Evolutionary conservation across 2,329 filamentous ascomycete genomes (phyloP).

Genomic region (Nemania sp.): DNA sequence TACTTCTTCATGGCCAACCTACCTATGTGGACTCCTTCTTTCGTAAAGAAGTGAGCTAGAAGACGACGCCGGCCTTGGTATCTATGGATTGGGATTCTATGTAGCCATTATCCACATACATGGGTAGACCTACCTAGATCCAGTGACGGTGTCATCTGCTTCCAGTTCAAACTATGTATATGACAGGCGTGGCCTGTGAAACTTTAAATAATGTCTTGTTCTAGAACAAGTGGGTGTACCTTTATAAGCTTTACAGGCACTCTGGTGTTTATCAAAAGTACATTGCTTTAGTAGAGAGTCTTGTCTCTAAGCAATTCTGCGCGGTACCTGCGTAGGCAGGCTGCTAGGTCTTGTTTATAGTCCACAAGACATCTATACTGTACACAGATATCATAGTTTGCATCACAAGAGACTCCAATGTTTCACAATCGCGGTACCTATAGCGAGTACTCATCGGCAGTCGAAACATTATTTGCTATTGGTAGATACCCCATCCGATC

Average conservation of each 20-base stretch:
- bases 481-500: too few relatives aligned
- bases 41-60: conserved; percentile 1
- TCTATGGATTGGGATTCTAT: too few relatives aligned
- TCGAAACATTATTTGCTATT: too few relatives aligned
- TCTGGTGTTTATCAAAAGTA: neutral
- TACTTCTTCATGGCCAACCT: neutral
- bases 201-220: neutral
- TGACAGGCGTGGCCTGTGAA: neutral
- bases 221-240: neutral
- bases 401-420: neutral
- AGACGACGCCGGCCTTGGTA: neutral
- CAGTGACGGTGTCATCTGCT: neutral
- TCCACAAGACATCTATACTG: neutral
- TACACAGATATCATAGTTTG: neutral
- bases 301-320: neutral
- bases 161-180: neutral
- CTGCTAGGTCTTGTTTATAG: neutral
- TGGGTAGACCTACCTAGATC: neutral
- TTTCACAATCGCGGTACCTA: neutral
- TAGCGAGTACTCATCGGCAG: too few relatives aligned
- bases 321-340: neutral
- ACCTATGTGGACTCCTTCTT: too few relatives aligned
- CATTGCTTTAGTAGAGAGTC: neutral
- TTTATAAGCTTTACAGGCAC: neutral
- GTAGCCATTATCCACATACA: neutral